Evolutionary conservation across 768 basidiomycete species (phyloP).

Genomic region (Lactarius evosmus): DNA sequence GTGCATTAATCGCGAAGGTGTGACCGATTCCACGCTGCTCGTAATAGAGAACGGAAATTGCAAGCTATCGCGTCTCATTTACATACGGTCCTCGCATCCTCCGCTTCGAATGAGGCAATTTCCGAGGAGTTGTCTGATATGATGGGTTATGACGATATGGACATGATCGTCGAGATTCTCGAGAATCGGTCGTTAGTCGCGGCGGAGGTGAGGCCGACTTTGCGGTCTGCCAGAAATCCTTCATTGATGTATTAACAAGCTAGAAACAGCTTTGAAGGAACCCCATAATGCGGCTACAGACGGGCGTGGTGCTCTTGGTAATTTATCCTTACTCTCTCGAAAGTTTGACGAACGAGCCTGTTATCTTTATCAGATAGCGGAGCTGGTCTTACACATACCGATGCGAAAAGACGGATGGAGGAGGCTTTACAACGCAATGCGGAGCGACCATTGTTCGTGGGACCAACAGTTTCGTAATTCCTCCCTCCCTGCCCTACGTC

Average conservation of each 20-base stretch:
- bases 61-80: conserved; percentile 33
- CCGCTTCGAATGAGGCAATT: conserved; percentile 62
- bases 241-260: conserved; percentile 20
- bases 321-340: neutral
- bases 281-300: neutral
- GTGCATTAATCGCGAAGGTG: conserved; percentile 1
- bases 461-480: conserved; percentile 44
- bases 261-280: conserved; percentile 13
- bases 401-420: conserved; percentile 59
- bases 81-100: conserved; percentile 45
- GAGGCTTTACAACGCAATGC: conserved; percentile 58
- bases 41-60: conserved; percentile 32
- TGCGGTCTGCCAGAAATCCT: neutral
- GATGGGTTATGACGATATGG: conserved; percentile 81
- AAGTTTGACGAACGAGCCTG: neutral
- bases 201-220: conserved; percentile 43
- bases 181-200: conserved; percentile 48
- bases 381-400: conserved; percentile 7
- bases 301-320: conserved; percentile 1
- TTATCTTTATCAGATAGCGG: conserved; percentile 11
- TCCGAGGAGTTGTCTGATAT: conserved; percentile 76
- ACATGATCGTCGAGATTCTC: conserved; percentile 70
- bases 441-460: conserved; percentile 60
- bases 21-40: conserved; percentile 6
- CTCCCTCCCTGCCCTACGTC: neutral